Evolutionary conservation across 805 yeast genomes (phyloP).

Genomic region (Candida sphagnicola): DNA sequence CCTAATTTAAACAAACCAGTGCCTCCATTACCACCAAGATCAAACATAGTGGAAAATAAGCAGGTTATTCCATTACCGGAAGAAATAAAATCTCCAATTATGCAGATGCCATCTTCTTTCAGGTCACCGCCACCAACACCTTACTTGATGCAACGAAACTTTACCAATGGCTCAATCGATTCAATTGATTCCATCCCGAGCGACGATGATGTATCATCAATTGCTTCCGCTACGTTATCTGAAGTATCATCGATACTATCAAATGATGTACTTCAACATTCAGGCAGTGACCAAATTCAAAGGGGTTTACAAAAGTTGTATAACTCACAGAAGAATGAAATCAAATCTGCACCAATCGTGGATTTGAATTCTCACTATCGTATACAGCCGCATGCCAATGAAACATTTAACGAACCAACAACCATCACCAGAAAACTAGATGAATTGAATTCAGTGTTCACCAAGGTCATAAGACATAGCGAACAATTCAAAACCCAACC

Average conservation of each 20-base stretch:
- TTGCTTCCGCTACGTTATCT: not conserved
- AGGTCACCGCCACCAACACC: slow-evolving; percentile 3
- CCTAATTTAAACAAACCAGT: slow-evolving; percentile 7
- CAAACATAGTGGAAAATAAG: slow-evolving; percentile 14
- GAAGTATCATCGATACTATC: slow-evolving; percentile 1
- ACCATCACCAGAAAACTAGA: slow-evolving; percentile 24
- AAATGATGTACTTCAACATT: slow-evolving; percentile 9
- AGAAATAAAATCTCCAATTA: slow-evolving; percentile 3
- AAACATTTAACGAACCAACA: slow-evolving; percentile 12
- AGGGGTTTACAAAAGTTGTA: slow-evolving; percentile 22
- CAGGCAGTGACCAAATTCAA: slow-evolving; percentile 15
- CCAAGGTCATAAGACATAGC: slow-evolving; percentile 8
- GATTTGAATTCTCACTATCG: not conserved
- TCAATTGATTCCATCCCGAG: slow-evolving; percentile 3
- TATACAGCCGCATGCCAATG: not conserved
- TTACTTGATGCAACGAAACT: slow-evolving; percentile 1
- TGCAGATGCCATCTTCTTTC: not conserved
- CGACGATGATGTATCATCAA: slow-evolving; percentile 2
- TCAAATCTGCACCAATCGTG: slow-evolving; percentile 26
- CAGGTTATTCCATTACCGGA: slow-evolving; percentile 6
- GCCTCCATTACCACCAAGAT: slow-evolving; percentile 34
- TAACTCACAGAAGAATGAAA: slow-evolving; percentile 32
- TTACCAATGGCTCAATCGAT: slow-evolving; percentile 3
- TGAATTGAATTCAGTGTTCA: slow-evolving; percentile 20
- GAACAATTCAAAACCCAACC: slow-evolving; percentile 4